Evolutionary conservation across 2,329 filamentous ascomycete species (phyloP).

Genomic region (Drechslerella dactyloides): DNA sequence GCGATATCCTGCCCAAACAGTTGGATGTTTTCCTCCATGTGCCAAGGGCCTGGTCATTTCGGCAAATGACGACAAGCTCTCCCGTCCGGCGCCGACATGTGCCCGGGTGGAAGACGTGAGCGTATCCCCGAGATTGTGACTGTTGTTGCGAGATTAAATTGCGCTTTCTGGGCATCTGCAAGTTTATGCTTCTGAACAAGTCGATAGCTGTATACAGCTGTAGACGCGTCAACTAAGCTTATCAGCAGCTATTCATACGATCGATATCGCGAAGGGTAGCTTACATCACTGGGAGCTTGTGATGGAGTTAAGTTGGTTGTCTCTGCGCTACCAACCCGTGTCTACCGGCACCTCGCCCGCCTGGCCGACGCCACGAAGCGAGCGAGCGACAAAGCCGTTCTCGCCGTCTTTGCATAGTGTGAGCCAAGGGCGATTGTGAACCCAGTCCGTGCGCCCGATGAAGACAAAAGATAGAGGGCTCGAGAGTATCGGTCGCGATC

Average conservation of each 20-base stretch:
- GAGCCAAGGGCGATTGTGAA: not conserved
- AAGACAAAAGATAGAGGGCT: not conserved
- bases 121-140: not conserved
- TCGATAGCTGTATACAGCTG: too few relatives aligned
- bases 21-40: slow-evolving; percentile 26
- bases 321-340: not conserved
- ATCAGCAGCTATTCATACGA: too few relatives aligned
- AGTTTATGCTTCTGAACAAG: too few relatives aligned
- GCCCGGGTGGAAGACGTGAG: not conserved
- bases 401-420: not conserved
- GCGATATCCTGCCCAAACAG: slow-evolving; percentile 47
- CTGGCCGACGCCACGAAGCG: not conserved
- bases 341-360: not conserved
- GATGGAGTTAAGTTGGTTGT: not conserved
- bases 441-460: not conserved
- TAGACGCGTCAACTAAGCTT: too few relatives aligned
- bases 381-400: not conserved
- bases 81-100: not conserved
- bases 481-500: not conserved
- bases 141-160: too few relatives aligned
- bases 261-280: too few relatives aligned
- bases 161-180: too few relatives aligned
- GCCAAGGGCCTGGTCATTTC: slow-evolving; percentile 9
- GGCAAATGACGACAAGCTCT: slow-evolving; percentile 31
- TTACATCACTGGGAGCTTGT: not conserved